Evolutionary conservation across 1,284 basidiomycete genomes (phyloP).

Genomic region (Athelia sp.): DNA sequence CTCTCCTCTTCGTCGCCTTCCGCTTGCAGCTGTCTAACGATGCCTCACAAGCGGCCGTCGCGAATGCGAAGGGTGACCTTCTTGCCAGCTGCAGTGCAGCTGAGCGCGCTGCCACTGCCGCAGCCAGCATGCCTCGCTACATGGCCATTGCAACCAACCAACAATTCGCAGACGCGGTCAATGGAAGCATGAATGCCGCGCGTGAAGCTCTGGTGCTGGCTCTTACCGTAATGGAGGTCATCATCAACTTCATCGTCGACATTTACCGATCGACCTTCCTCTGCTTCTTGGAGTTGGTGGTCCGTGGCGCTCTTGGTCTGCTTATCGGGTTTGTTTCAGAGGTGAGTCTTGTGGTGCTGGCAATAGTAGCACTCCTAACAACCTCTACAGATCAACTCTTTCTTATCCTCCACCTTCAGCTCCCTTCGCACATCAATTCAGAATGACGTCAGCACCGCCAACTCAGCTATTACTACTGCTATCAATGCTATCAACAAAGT

Average conservation of each 20-base stretch:
- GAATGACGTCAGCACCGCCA: conserved; percentile 62
- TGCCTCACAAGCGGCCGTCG: conserved; percentile 63
- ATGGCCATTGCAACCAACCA: conserved; percentile 82
- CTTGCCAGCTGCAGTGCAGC: conserved; percentile 79
- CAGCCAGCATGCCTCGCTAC: conserved; percentile 84
- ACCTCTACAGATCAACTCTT: conserved; percentile 56
- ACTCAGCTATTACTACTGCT: conserved; percentile 61
- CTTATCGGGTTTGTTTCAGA: conserved; percentile 79
- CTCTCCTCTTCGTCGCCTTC: conserved; percentile 83
- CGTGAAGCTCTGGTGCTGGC: conserved; percentile 68
- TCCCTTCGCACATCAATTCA: conserved; percentile 66
- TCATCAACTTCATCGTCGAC: conserved; percentile 90
- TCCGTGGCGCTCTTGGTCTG: conserved; percentile 76
- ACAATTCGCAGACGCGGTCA: conserved; percentile 72
- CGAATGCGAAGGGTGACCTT: conserved; percentile 66
- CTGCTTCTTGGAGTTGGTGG: conserved; percentile 88
- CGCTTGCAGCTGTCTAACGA: conserved; percentile 71
- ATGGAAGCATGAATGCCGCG: conserved; percentile 74
- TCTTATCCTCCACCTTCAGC: conserved; percentile 56
- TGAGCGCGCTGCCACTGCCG: conserved; percentile 75
- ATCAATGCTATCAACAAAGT: conserved; percentile 69
- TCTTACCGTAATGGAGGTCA: conserved; percentile 77
- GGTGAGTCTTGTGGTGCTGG: conserved; percentile 40
- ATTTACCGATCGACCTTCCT: conserved; percentile 88
- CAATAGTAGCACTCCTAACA: background rate